A percentile compares a stretch with the other conserved stretches of the same genome.
phyloP scores from a whole-genome alignment of 2,329 filamentous ascomycete species.

The Bipolaris sorokiniana region DNA sequence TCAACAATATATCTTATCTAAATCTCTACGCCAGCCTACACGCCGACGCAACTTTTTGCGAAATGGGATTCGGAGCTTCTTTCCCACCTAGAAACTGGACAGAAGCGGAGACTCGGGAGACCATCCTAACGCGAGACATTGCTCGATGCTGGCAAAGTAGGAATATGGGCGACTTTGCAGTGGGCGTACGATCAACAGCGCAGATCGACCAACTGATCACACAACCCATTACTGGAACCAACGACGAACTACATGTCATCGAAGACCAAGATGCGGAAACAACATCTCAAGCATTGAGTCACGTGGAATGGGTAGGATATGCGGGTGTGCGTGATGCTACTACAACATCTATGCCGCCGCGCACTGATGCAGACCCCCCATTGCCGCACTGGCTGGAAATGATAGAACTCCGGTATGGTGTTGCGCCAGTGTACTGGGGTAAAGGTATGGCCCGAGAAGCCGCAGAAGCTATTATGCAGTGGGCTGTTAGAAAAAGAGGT shows the following conservation, averaged over 20 bases:
- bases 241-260: not conserved
- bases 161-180: constrained; percentile 23
- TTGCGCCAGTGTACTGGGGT: constrained; percentile 20
- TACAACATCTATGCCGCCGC: constrained; percentile 23
- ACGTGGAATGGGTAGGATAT: constrained; percentile 24
- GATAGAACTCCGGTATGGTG: constrained; percentile 27
- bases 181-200: constrained; percentile 14
- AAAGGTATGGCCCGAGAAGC: constrained; percentile 25
- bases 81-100: constrained; percentile 5
- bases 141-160: constrained; percentile 17
- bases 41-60: not conserved
- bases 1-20: not conserved
- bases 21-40: constrained; percentile 4
- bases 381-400: constrained; percentile 25
- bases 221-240: not conserved
- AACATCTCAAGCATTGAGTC: not conserved
- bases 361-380: constrained; percentile 7
- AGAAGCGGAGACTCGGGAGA: constrained; percentile 14
- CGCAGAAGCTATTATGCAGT: constrained; percentile 26
- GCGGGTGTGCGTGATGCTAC: constrained; percentile 27
- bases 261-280: not conserved
- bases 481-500: constrained; percentile 16
- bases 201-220: not conserved
- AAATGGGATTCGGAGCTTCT: not conserved
- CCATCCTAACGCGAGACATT: constrained; percentile 22